Percentiles rank a stretch among this genome's conserved stretches.
Evolutionary conservation across 2,329 filamentous ascomycete species (phyloP).

Genomic region (Orbilia javanica): DNA sequence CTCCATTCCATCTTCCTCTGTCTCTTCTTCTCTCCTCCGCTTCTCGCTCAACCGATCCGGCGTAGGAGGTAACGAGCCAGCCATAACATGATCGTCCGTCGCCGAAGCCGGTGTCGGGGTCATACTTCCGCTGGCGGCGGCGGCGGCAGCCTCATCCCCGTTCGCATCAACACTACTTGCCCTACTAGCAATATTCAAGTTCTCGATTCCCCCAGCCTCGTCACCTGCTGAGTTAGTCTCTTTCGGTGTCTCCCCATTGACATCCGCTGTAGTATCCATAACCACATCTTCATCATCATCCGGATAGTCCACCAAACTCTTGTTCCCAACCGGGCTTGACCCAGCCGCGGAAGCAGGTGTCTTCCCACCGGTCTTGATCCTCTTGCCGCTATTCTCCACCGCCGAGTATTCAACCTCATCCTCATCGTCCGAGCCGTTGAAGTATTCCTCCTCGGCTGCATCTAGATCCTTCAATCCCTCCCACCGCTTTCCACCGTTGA

Average conservation of each 20-base stretch:
- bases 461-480: conserved; percentile 85
- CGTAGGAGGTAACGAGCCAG: conserved; percentile 66
- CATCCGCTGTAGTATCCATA: conserved; percentile 72
- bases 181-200: conserved; percentile 45
- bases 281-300: conserved; percentile 84
- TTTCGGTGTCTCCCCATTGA: conserved; percentile 62
- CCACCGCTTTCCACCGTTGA: conserved; percentile 74
- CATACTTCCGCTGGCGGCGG: conserved; percentile 10
- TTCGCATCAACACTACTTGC: conserved; percentile 42
- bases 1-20: conserved; percentile 90
- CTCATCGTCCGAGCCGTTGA: conserved; percentile 89
- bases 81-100: conserved; percentile 59
- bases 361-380: conserved; percentile 62
- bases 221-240: conserved; percentile 61
- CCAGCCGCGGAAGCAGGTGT: conserved; percentile 64
- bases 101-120: conserved; percentile 31
- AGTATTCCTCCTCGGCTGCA: conserved; percentile 90
- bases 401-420: conserved; percentile 69
- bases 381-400: conserved; percentile 63
- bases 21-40: conserved; percentile 80
- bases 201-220: conserved; percentile 41
- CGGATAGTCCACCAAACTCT: conserved; percentile 88
- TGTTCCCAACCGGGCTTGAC: conserved; percentile 76
- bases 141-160: conserved; percentile 4
- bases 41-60: conserved; percentile 88